Evolutionary conservation across 345 rosid species (phyloP), one percentile per base, ranked within the genome.

Genomic region (Xanthoceras sorbifolium): DNA sequence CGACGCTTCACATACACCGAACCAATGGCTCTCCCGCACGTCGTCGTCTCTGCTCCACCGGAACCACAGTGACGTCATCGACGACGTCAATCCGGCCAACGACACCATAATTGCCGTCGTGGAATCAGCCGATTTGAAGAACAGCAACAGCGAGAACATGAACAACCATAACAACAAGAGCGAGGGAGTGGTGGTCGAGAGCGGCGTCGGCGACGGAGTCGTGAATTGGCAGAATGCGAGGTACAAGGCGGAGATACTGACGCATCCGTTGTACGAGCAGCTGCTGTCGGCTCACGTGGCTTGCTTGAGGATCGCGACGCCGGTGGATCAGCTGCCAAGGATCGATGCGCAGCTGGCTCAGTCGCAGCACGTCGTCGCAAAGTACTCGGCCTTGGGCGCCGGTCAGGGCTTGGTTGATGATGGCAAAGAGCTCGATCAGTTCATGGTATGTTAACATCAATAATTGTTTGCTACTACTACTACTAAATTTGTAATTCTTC

Each of bases 341-440:
- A 97, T 97, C 46, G 99, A 97, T 62, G 94, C 98, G 2, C 99
- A 97, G 86, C 86, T 97, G 26, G 97, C 95, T 29, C 97, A 97
- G 92, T 94, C 99, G 36, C 99, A 92, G 83, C 85, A 94, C 38
- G 97, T 97, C 29, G 97, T 92, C 26, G 82, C 89, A 8, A 97
- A 97, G 84, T 97, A 94, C 91, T 91, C 99, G 6, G 82, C 89
- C 26, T 77, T 90, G 60, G 92, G 90, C 29, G 86, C 77, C 36
- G 77, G 71, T 59, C 97, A 88, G 46, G 94, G 86, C 66, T 64
- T 87, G 82, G 92, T 82, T 79, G 83, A 74, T 2, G 99, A 94
- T 72, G 98, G 91, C 40, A 92, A 91, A 79, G 99, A 92, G 84
- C 98, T 97, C 70, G 97, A 94, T 84, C 98, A 94, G 84, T 97